Evolutionary conservation across 495 filamentous ascomycete species (phyloP).

Genomic region (Echria macrotheca): DNA sequence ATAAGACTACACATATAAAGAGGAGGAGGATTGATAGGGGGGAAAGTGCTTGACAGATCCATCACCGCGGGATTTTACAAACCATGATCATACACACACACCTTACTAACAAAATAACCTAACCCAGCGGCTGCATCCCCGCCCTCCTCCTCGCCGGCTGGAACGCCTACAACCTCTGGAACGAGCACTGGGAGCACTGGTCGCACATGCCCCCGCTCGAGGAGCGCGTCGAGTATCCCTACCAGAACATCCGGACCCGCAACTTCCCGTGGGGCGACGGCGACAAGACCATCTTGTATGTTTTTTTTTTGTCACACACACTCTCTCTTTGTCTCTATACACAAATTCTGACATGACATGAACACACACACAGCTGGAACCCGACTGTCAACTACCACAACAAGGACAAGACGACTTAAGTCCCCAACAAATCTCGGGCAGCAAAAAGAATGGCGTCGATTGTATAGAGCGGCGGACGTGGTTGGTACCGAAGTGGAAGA

Average conservation of each 20-base stretch:
- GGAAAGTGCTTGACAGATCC: no score
- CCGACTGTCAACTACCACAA: conserved; percentile 91
- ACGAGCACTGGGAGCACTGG: conserved; percentile 96
- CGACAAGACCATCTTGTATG: conserved; percentile 76
- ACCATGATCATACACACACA: no score
- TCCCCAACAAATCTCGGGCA: no score
- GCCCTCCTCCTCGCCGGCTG: conserved; percentile 59
- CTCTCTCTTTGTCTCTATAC: background rate
- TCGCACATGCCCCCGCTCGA: conserved; percentile 76
- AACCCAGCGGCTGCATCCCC: conserved; percentile 59
- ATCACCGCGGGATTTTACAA: no score
- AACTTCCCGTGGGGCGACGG: conserved; percentile 90
- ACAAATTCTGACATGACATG: background rate
- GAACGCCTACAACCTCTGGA: conserved; percentile 87
- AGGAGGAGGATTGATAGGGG: no score
- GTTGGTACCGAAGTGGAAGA: background rate
- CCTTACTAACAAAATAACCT: conserved; percentile 13
- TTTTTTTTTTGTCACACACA: background rate
- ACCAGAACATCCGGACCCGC: conserved; percentile 88
- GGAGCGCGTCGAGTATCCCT: conserved; percentile 84
- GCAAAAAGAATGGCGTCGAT: no score
- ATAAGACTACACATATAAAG: no score
- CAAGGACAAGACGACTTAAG: conserved; percentile 57
- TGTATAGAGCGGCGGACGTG: no score
- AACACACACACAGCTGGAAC: conserved; percentile 98